Conservation (phyloP, 202 grass and related monocot species). For the Bolboschoenoplectus hybrid region DNA sequence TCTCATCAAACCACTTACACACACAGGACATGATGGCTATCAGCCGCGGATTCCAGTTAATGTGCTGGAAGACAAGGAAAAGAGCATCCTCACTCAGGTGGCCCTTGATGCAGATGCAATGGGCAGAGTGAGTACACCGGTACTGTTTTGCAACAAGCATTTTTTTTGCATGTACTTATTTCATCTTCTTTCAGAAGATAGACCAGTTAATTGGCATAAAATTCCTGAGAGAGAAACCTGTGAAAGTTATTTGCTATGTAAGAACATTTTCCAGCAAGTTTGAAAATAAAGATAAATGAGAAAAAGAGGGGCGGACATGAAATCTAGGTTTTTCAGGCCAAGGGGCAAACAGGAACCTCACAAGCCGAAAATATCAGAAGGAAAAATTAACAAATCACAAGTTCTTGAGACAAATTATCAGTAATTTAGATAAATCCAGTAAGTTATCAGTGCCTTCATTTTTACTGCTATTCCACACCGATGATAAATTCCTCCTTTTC, state of each 20-base stretch:
- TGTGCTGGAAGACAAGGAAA: constrained; percentile 76
- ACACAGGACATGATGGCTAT: constrained; percentile 87
- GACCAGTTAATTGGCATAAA: not conserved
- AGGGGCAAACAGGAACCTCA: constrained; percentile 7
- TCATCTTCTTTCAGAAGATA: constrained; percentile 28
- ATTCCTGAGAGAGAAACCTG: constrained; percentile 22
- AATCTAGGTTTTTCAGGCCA: not conserved
- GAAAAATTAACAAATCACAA: constrained; percentile 4
- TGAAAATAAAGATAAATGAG: constrained; percentile 5
- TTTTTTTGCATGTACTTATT: constrained; percentile 39
- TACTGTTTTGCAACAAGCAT: constrained; percentile 90
- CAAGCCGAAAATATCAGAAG: constrained; percentile 6
- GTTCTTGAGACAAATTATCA: constrained; percentile 16
- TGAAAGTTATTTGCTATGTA: not conserved
- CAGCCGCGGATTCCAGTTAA: constrained; percentile 94
- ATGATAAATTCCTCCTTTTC: constrained; percentile 22
- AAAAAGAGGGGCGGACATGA: not conserved
- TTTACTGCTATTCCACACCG: not conserved
- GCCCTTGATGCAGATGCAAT: constrained; percentile 84
- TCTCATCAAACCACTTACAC: constrained; percentile 98
- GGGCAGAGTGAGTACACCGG: constrained; percentile 83
- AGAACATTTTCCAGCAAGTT: constrained; percentile 2
- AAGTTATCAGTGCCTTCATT: not conserved
- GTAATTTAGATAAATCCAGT: not conserved
- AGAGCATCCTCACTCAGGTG: constrained; percentile 89